Evolutionary conservation across 1,139 yeast species (phyloP).

Genomic region (Neolecta irregularis): DNA sequence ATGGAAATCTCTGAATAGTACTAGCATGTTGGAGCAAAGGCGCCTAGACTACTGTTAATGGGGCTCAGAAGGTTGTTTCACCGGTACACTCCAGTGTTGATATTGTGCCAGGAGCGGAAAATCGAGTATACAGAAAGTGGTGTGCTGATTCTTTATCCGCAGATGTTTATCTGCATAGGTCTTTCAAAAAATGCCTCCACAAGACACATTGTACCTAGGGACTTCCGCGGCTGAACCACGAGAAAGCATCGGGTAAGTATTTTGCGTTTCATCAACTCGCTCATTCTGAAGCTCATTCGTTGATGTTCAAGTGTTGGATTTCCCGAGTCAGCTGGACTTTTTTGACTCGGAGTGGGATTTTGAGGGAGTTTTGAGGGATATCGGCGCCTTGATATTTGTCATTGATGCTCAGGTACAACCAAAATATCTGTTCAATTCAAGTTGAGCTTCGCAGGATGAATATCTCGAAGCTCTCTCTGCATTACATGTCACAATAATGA

Average conservation of each 20-base stretch:
- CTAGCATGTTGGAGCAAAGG: too few relatives aligned
- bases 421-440: not conserved
- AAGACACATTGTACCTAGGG: conserved; percentile 80
- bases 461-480: conserved; percentile 82
- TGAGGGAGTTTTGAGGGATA: conserved; percentile 58
- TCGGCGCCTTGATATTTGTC: conserved; percentile 89
- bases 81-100: not conserved
- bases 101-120: conserved; percentile 11
- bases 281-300: conserved; percentile 43
- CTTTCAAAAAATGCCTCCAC: conserved; percentile 90
- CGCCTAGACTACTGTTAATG: conserved; percentile 2
- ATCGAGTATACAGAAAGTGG: conserved; percentile 12
- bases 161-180: conserved; percentile 39
- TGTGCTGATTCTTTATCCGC: not conserved
- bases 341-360: conserved; percentile 74
- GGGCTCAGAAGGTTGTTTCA: conserved; percentile 2
- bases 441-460: conserved; percentile 50
- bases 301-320: conserved; percentile 82
- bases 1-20: too few relatives aligned
- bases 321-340: conserved; percentile 86
- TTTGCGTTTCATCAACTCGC: not conserved
- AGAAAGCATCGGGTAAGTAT: conserved; percentile 39
- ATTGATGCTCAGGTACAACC: conserved; percentile 41
- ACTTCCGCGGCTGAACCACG: conserved; percentile 79
- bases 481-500: conserved; percentile 73